Base-by-base conservation (phyloP, 768 basidiomycete species). In the Auricularia cornea region DNA sequence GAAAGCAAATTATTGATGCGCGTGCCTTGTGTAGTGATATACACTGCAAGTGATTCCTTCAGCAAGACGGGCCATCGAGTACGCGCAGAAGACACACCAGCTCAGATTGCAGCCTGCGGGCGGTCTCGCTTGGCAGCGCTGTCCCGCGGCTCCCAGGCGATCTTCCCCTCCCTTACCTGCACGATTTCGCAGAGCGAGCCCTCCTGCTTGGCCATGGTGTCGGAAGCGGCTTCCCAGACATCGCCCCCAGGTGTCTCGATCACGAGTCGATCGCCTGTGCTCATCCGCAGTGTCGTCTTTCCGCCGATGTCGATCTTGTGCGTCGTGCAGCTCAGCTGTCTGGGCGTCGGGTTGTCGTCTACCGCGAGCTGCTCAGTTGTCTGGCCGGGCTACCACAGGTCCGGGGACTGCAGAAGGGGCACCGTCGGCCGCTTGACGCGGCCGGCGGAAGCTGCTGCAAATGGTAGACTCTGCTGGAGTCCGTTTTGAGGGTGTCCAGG, bases 211-310 rank as follows among this genome's bases (percentile, higher is more conserved):
- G 61, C 67, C n/a, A n/a, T n/a, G n/a, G n/a, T n/a, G 0, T 72
- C 69, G 5, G 67, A 63, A 5, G 59, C 38, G 1, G 28, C 26
- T 20, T 94, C 94, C 90, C 90, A 96, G 2, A 85, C 94, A 8
- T 94, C 94, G 10, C 88, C 94, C 0, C 94, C 94, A 0, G 94
- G 94, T 0, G 94, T 95, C 76, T 94, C 86, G 59, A 96, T 78
- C 75, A 73, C 92, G 80, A 1, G 97, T 95, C 71, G 91, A 96
- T 12, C 97, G 81, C 61, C 97, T 80, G 73, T 98, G 98, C 3
- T 97, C 97, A 71, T 99, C 97, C 94, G 98, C 59, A 94, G 81
- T 1, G 89, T 89, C 54, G 87, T 90, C 73, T 95, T 94, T 10
- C 92, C 91, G 8, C 94, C 94, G 51, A 97, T 86, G 72, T 94